phyloP scores from a whole-genome alignment of 2,329 filamentous ascomycete genomes.

The Alternaria sp. region DNA sequence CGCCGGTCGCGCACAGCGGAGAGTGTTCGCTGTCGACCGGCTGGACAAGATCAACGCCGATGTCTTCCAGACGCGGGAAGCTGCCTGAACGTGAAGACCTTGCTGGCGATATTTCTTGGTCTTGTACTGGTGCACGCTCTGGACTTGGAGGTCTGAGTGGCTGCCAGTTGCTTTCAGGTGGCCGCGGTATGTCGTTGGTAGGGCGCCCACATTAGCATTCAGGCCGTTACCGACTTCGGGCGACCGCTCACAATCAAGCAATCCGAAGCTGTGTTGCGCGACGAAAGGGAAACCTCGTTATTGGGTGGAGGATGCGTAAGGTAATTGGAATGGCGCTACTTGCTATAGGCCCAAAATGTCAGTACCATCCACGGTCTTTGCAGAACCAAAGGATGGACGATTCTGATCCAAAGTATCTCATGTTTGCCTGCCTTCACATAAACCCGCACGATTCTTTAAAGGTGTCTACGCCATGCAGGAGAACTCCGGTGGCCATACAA shows the following conservation, averaged over 20 bases:
- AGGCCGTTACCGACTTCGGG: neutral
- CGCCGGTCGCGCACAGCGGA: neutral
- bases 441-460: neutral
- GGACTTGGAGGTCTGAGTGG: neutral
- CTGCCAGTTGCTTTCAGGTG: neutral
- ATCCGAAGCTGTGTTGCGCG: neutral
- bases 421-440: neutral
- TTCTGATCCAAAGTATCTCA: neutral
- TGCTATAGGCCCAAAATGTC: neutral
- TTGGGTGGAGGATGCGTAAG: neutral
- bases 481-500: too few relatives aligned
- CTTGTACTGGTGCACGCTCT: neutral
- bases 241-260: neutral
- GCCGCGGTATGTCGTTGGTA: neutral
- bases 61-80: neutral
- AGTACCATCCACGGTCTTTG: accelerated
- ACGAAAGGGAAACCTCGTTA: neutral
- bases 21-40: neutral
- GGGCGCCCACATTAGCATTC: neutral
- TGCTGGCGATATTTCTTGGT: neutral
- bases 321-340: neutral
- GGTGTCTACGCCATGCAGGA: neutral
- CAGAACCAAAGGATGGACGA: neutral
- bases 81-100: neutral
- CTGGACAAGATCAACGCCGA: neutral